phyloP scores from a whole-genome alignment of 495 filamentous ascomycete genomes.

The Penicillium ochrochloron region DNA sequence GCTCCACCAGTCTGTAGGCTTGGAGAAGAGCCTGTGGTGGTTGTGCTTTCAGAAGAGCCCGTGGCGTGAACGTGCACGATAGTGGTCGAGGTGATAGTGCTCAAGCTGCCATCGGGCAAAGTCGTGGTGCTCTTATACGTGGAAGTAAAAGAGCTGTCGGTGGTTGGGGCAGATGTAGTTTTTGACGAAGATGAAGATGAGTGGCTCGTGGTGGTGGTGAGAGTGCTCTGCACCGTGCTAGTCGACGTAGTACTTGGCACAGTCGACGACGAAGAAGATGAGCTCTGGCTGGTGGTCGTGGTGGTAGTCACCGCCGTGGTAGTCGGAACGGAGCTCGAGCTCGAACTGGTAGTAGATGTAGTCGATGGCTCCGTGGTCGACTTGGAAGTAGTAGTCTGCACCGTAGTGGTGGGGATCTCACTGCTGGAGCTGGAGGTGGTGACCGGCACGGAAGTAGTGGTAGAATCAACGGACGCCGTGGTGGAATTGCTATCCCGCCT shows the following conservation, averaged over 20 bases:
- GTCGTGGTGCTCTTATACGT: constrained; percentile 59
- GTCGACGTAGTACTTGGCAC: constrained; percentile 40
- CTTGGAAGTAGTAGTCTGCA: constrained; percentile 15
- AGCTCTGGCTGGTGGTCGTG: constrained; percentile 26
- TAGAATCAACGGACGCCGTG: constrained; percentile 24
- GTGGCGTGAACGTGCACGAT: constrained; percentile 44
- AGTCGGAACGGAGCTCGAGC: constrained; percentile 43
- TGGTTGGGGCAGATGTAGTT: constrained; percentile 36
- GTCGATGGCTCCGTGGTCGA: constrained; percentile 14
- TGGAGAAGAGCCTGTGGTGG: constrained; percentile 34
- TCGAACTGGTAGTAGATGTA: constrained; percentile 45
- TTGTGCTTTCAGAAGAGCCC: constrained; percentile 25
- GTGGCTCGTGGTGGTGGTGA: constrained; percentile 48
- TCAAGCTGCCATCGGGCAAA: constrained; percentile 69
- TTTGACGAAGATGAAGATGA: constrained; percentile 35
- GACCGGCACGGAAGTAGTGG: constrained; percentile 3
- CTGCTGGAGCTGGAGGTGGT: constrained; percentile 4
- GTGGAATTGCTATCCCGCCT: constrained; percentile 47
- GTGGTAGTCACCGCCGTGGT: constrained; percentile 12
- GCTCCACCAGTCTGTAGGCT: constrained; percentile 51
- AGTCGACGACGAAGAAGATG: constrained; percentile 25
- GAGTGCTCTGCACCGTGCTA: constrained; percentile 43
- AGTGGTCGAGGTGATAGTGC: constrained; percentile 54
- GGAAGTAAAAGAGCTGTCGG: constrained; percentile 40
- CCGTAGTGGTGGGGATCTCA: constrained; percentile 6